A percentile compares a stretch with the other conserved stretches of the same genome.
These are phyloP conservation scores for Acorus gramineus DNA, from an alignment of 106 monocot genomes.

Conservation along the genomic window DNA sequence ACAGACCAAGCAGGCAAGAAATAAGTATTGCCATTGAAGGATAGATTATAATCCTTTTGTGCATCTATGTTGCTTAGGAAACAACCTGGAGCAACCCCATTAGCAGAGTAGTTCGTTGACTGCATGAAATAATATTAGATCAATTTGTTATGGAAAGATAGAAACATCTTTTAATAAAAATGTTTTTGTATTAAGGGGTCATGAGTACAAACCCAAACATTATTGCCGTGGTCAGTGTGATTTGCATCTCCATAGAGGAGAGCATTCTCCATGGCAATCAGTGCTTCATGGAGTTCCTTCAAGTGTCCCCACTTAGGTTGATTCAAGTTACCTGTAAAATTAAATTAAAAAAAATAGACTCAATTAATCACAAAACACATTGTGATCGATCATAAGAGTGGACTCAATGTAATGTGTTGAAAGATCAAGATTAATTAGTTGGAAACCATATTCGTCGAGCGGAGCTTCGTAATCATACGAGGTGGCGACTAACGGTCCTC, in stretches of 20 bases:
- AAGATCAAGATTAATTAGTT: background rate
- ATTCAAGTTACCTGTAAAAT: slow-evolving; percentile 21
- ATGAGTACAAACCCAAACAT: slow-evolving; percentile 19
- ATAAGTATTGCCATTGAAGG: slow-evolving; percentile 28
- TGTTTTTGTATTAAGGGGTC: too few relatives aligned
- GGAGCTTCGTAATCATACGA: slow-evolving; percentile 46
- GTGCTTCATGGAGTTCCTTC: slow-evolving; percentile 33
- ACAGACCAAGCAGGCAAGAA: slow-evolving; percentile 43
- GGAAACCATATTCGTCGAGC: slow-evolving; percentile 37
- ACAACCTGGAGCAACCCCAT: slow-evolving; percentile 20
- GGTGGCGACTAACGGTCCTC: slow-evolving; percentile 39
- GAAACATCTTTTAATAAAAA: too few relatives aligned
- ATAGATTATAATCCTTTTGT: slow-evolving; percentile 18
- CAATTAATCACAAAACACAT: background rate
- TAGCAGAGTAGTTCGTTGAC: slow-evolving; percentile 34
- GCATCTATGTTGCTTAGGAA: slow-evolving; percentile 34
- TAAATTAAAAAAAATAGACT: background rate
- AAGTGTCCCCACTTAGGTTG: slow-evolving; percentile 44
- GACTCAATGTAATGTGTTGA: background rate
- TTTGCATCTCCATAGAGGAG: slow-evolving; percentile 24
- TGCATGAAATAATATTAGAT: background rate
- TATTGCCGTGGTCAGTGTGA: slow-evolving; percentile 14
- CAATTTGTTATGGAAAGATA: too few relatives aligned
- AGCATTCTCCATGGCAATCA: slow-evolving; percentile 31
- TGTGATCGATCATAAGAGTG: background rate